Evolutionary conservation across 805 yeast genomes (phyloP), one percentile per base, ranked within the genome.

Genomic region (Kluyveromyces dobzhanskii): DNA sequence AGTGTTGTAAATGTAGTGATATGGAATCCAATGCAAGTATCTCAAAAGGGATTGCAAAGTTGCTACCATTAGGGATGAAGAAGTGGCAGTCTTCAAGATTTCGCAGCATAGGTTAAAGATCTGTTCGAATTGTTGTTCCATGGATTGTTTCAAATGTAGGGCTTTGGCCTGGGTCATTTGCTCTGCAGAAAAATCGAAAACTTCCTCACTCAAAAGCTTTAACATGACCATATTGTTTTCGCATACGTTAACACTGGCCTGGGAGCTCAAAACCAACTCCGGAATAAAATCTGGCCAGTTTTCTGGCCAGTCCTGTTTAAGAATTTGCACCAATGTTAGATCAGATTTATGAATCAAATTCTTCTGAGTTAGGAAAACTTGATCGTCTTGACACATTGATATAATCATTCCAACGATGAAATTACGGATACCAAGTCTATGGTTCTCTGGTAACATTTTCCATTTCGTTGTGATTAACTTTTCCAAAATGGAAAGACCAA

Each of bases 241-340:
- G 67, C 98, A 92, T 38, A 92, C 96, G 54, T 87, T 90, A 61
- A 84, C 77, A 17, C 92, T 80, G 11, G 90, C 77, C 46, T 85
- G 76, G 33, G 94, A 80, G 47, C 94, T 80, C 44, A 73, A 75
- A 34, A 90, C 92, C 41, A 92, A 75, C 60, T 92, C 98, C 13
- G 96, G 95, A 37, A 92, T 83, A 54, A 92, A 92, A 53, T 81
- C 84, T 14, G 97, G 97, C 99, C 99, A 92, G 60, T 88, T 84
- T 51, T 80, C 85, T 25, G 99, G 99, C 99, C 99, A 92, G 60
- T 92, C 99, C 65, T 92, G 97, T 56, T 92, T 92, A 55, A 92
- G 75, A 38, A 92, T 80, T 56, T 88, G 94, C 27, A 92, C 98
- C 53, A 92, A 69, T 12, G 97, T 90, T 55, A 92, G 71, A 64